phyloP scores from a whole-genome alignment of 1,139 yeast species.

The Wickerhamiella infanticola region DNA sequence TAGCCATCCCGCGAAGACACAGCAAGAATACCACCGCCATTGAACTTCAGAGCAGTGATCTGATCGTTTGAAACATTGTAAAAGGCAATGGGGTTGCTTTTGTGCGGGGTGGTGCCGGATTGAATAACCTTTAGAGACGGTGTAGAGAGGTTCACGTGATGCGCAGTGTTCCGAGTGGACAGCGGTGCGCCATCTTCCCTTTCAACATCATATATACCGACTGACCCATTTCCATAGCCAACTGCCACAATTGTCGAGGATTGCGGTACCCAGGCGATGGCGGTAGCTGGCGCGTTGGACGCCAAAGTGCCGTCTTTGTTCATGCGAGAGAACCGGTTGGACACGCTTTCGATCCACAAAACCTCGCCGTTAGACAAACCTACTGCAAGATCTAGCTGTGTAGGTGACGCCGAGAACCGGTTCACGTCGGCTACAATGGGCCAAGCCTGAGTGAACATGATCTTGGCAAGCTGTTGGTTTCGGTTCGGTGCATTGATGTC shows the following conservation, averaged over 20 bases:
- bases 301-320: slow-evolving; percentile 31
- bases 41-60: slow-evolving; percentile 25
- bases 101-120: slow-evolving; percentile 7
- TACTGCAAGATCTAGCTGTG: slow-evolving; percentile 32
- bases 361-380: slow-evolving; percentile 41
- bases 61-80: slow-evolving; percentile 47
- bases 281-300: slow-evolving; percentile 24
- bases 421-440: slow-evolving; percentile 28
- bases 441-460: slow-evolving; percentile 27
- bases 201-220: slow-evolving; percentile 28
- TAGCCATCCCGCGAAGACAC: slow-evolving; percentile 56
- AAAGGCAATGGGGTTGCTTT: slow-evolving; percentile 7
- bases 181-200: slow-evolving; percentile 23
- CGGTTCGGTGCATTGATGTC: slow-evolving; percentile 12
- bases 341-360: slow-evolving; percentile 38
- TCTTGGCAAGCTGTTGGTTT: slow-evolving; percentile 27
- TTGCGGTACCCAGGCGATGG: slow-evolving; percentile 29
- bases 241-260: slow-evolving; percentile 26
- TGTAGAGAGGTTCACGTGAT: slow-evolving; percentile 13
- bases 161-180: slow-evolving; percentile 7
- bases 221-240: slow-evolving; percentile 29
- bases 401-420: slow-evolving; percentile 22
- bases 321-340: slow-evolving; percentile 34
- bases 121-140: slow-evolving; percentile 18
- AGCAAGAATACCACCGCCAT: slow-evolving; percentile 27